These are phyloP conservation scores for Pseudopithomyces maydicus DNA, from an alignment of 2,329 filamentous ascomycete species.

Conservation along the genomic window DNA sequence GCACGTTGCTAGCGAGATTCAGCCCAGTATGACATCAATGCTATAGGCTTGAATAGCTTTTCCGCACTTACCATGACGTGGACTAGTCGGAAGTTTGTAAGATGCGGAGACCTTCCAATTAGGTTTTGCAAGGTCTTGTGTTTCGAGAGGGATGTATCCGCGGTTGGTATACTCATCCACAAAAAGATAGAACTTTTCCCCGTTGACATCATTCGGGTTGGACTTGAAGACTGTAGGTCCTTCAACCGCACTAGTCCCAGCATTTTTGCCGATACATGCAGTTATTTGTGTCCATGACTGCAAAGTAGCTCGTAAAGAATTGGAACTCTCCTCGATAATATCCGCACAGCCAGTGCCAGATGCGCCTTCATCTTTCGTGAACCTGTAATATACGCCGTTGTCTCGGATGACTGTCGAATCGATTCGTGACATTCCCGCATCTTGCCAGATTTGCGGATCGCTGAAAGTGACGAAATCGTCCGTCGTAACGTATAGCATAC, in stretches of 20 bases:
- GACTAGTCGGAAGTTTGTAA: constrained; percentile 55
- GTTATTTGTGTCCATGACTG: constrained; percentile 52
- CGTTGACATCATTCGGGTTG: constrained; percentile 56
- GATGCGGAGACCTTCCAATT: constrained; percentile 54
- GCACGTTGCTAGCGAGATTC: neutral
- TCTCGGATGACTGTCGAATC: constrained; percentile 58
- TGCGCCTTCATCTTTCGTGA: constrained; percentile 61
- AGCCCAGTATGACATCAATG: neutral
- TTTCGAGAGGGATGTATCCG: constrained; percentile 61
- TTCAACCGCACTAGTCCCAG: constrained; percentile 56
- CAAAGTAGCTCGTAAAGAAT: constrained; percentile 48
- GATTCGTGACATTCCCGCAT: constrained; percentile 57
- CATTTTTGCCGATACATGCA: constrained; percentile 57
- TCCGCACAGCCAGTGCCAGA: constrained; percentile 57
- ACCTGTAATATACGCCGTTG: constrained; percentile 54
- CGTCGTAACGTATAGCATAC: constrained; percentile 60
- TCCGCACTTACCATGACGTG: constrained; percentile 53
- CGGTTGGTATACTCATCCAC: constrained; percentile 59
- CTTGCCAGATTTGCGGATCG: constrained; percentile 57
- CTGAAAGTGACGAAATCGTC: constrained; percentile 58
- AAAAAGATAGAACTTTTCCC: constrained; percentile 61
- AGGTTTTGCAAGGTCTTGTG: constrained; percentile 55
- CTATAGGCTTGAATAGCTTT: no score
- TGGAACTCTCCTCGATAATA: constrained; percentile 59
- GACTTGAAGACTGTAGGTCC: constrained; percentile 59